Base-by-base conservation (phyloP, 768 basidiomycete species). In the Trametes cinnabarina region DNA sequence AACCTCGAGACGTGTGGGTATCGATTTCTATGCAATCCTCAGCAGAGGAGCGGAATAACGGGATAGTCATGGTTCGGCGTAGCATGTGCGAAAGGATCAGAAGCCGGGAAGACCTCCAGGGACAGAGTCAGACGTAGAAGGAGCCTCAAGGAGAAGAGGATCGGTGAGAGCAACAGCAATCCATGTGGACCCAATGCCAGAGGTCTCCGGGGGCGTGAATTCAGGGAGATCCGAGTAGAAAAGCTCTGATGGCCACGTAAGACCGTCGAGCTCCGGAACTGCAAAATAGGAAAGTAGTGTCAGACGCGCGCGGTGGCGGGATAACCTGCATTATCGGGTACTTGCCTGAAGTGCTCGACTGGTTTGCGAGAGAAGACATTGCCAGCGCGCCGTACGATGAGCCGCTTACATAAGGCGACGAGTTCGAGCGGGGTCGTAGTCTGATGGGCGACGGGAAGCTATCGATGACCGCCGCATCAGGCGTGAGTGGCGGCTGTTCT, bases 261-360 rank as follows among this genome's bases (percentile, higher is more conserved):
- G 22, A 32, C 53, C 54, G 25, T n/a, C 44, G 23, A 46, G 44
- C 12, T 55, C 46, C 5, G 54, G 46, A 5, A 55, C 54, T 55
- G 46, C 53, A 10, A 37, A 19, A 47, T 14, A 40, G 46, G 54
- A 35, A 41, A 26, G 35, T 55, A 30, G 22, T 20, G 54, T 55
- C 46, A 55, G 46, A n/a, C 46, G 37, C 37, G 37, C 44, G 46
- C 17, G 3, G 8, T 20, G 35, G 11, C 37, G 6, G 20, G 12
- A 20, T 22, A 11, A n/a, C 6, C 39, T 41, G 11, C 51, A 28
- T 19, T 20, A 55, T 23, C 30, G 7, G 39, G n/a, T 17, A 32
- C 47, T 47, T 55, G 23, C 54, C 54, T 25, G 46, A 55, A 40
- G 30, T 30, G 47, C 54, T 55, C 37, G 54, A 55, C 46, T 40